A percentile compares a stretch with the other conserved stretches of the same genome.
phyloP scores from a whole-genome alignment of 805 yeast genomes.

The Ogataea parapolymorpha region DNA sequence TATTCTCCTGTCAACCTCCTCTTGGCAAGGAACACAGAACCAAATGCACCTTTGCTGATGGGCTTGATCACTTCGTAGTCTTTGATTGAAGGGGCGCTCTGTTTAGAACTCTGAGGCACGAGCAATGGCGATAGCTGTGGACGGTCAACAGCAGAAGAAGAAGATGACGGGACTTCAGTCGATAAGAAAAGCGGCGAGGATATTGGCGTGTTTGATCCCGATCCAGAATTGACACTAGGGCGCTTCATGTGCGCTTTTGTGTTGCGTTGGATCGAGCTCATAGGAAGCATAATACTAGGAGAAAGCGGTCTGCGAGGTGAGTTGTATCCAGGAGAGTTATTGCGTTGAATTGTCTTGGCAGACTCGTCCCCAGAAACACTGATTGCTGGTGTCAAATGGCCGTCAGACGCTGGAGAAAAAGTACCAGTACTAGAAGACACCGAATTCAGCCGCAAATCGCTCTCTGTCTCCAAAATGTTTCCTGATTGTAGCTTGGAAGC shows the following conservation, averaged over 20 bases:
- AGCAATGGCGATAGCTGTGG: conserved; percentile 80
- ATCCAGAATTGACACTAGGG: conserved; percentile 13
- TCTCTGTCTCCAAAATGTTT: conserved; percentile 25
- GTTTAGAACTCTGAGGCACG: conserved; percentile 58
- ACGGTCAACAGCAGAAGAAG: conserved; percentile 34
- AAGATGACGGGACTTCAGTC: conserved; percentile 35
- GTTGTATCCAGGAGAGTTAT: conserved; percentile 23
- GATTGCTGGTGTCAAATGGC: conserved; percentile 28
- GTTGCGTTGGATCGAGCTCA: conserved; percentile 62
- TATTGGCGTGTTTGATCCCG: conserved; percentile 41
- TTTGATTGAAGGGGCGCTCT: conserved; percentile 64
- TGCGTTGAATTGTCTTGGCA: conserved; percentile 7
- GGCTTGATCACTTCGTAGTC: conserved; percentile 93
- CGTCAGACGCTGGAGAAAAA: conserved; percentile 20
- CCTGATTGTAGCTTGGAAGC: conserved; percentile 10
- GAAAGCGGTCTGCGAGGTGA: conserved; percentile 61
- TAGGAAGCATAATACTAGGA: conserved; percentile 50
- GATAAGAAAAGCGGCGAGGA: conserved; percentile 57
- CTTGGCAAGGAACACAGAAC: conserved; percentile 85
- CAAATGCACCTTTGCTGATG: conserved; percentile 96
- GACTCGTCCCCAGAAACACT: conserved; percentile 22
- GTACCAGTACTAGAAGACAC: conserved; percentile 12
- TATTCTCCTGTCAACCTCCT: conserved; percentile 88
- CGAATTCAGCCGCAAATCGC: conserved; percentile 4
- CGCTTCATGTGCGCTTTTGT: conserved; percentile 21